Conservation (phyloP, 176 grass and related monocot genomes). For the Rhynchospora tenuis region DNA sequence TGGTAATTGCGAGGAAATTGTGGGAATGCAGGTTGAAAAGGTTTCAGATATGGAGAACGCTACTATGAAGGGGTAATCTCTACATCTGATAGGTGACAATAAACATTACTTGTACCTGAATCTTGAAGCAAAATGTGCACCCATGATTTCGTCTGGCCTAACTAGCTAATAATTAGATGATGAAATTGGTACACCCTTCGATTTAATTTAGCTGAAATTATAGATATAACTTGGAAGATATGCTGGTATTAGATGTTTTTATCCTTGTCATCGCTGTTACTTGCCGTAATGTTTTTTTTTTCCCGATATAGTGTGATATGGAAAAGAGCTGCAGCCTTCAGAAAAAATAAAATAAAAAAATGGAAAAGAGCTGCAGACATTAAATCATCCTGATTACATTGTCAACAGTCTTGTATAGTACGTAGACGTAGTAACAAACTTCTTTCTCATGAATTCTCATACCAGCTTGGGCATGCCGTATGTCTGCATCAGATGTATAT, state of each 20-base stretch:
- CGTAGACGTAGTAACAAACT: too few relatives aligned
- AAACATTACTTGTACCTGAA: neutral
- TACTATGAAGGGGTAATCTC: neutral
- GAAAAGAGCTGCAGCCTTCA: neutral
- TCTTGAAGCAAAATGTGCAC: neutral
- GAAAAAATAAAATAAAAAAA: too few relatives aligned
- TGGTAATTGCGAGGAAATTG: slow-evolving; percentile 13
- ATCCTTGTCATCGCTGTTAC: too few relatives aligned
- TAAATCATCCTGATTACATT: neutral
- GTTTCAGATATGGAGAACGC: slow-evolving; percentile 43
- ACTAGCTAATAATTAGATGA: neutral
- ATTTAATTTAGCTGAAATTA: neutral
- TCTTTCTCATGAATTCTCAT: too few relatives aligned
- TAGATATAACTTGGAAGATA: neutral
- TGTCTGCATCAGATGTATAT: neutral
- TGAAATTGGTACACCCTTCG: neutral
- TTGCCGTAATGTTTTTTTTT: neutral
- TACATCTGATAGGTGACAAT: neutral
- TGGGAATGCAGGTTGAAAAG: slow-evolving; percentile 2
- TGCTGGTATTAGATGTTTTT: too few relatives aligned
- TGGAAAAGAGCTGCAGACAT: neutral
- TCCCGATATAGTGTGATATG: neutral
- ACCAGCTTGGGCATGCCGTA: neutral
- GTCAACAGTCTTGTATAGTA: neutral
- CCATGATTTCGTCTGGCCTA: neutral